Conservation (phyloP, 805 yeast species). For the Ogataea nitratoaversa region DNA sequence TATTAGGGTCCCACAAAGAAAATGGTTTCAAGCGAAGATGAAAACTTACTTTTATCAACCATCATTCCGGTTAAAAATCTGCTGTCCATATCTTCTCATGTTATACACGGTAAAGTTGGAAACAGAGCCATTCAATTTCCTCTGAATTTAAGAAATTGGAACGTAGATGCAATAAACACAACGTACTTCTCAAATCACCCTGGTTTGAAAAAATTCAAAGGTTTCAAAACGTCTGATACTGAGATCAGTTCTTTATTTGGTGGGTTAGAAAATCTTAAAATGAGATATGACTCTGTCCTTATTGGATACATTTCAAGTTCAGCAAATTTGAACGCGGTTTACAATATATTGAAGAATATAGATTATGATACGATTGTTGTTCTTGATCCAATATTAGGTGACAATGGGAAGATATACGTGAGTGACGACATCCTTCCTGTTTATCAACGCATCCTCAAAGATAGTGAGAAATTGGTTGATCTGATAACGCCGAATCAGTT, state of each 20-base stretch:
- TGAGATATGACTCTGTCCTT: constrained; percentile 59
- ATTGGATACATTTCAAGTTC: constrained; percentile 78
- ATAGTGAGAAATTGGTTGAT: constrained; percentile 35
- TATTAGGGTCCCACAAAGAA: too few species aligned
- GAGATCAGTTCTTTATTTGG: constrained; percentile 45
- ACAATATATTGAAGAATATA: constrained; percentile 25
- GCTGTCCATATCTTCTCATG: constrained; percentile 80
- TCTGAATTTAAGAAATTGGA: constrained; percentile 83
- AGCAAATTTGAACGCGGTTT: constrained; percentile 48
- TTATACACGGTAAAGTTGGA: constrained; percentile 94
- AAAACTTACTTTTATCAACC: neutral
- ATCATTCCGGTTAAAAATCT: constrained; percentile 22
- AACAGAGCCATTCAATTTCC: constrained; percentile 90
- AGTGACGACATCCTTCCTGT: constrained; percentile 48
- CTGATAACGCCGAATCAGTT: constrained; percentile 72
- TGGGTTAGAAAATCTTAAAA: constrained; percentile 50
- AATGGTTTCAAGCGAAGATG: neutral
- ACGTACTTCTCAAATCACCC: constrained; percentile 91
- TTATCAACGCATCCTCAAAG: constrained; percentile 43
- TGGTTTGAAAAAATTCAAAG: constrained; percentile 71
- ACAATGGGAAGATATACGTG: constrained; percentile 80
- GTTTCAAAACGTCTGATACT: constrained; percentile 44
- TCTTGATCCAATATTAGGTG: constrained; percentile 91
- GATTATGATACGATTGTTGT: constrained; percentile 46
- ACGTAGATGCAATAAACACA: constrained; percentile 84